phyloP scores from a whole-genome alignment of 768 basidiomycete genomes.

The Sistotremastrum niveocremeum region DNA sequence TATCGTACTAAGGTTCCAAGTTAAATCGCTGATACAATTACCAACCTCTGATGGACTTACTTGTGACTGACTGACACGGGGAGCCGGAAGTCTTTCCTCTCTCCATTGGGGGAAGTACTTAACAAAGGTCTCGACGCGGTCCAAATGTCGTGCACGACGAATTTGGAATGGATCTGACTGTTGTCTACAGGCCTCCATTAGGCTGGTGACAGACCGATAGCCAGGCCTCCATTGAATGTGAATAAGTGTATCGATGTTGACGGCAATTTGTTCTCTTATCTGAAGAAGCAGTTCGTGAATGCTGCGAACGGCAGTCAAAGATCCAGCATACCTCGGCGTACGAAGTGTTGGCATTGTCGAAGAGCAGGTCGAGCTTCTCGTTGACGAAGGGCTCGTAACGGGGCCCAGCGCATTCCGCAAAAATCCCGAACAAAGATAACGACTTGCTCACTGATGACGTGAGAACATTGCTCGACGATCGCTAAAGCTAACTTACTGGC shows the following conservation, averaged over 20 bases:
- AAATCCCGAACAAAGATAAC: slow-evolving; percentile 46
- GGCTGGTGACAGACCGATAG: slow-evolving; percentile 38
- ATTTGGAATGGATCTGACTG: slow-evolving; percentile 46
- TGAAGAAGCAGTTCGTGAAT: slow-evolving; percentile 15
- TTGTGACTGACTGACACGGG: slow-evolving; percentile 73
- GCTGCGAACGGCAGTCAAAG: slow-evolving; percentile 4
- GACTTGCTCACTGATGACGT: slow-evolving; percentile 55
- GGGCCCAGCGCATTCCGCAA: slow-evolving; percentile 52
- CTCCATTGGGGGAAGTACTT: slow-evolving; percentile 54
- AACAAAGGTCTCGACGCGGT: slow-evolving; percentile 42
- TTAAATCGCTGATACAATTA: background rate
- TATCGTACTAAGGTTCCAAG: slow-evolving; percentile 51
- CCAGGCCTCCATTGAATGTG: slow-evolving; percentile 56
- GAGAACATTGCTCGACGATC: background rate
- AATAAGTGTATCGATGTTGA: slow-evolving; percentile 44
- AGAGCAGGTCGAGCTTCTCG: slow-evolving; percentile 53
- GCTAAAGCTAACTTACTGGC: slow-evolving; percentile 40
- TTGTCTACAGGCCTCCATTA: slow-evolving; percentile 41
- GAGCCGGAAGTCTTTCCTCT: slow-evolving; percentile 67
- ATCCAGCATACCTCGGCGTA: slow-evolving; percentile 60
- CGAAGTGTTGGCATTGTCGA: slow-evolving; percentile 64
- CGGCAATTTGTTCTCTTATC: slow-evolving; percentile 61
- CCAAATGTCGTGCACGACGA: slow-evolving; percentile 40
- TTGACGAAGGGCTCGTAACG: slow-evolving; percentile 57
- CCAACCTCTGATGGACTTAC: slow-evolving; percentile 18